Evolutionary conservation across 2,329 filamentous ascomycete species (phyloP), one percentile per base, ranked within the genome.

Genomic region (Sarocladium kiliense): DNA sequence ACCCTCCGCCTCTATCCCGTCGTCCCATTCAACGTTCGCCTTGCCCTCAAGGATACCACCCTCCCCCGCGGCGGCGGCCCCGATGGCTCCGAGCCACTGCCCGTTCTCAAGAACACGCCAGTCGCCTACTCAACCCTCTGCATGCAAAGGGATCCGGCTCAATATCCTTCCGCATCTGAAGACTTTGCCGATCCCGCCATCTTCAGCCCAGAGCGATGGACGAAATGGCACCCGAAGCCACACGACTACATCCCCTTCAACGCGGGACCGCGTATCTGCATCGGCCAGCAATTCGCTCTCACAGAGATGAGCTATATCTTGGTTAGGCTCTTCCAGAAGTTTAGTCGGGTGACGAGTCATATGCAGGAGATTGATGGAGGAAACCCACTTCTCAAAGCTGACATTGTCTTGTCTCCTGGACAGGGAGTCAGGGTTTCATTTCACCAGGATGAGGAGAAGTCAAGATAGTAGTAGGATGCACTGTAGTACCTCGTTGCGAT

Each of bases 251-350:
- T 91, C 41, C 87, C 88, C 3, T 90, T 91, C 70, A 90, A 89
- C 65, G 85, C 85, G 11, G 87, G 87, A 1, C 85, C 87, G 42
- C 75, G 88, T 30, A 87, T 89, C 64, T 89, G 88, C 69, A 82
- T 91, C 57, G 87, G 88, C 1, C 87, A 93, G 76, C 87, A 93
- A 68, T 93, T 91, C 67, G 89, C 89, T 14, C 71, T 92, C 47
- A 90, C 87, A 0, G 87, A 92, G 74, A 88, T 88, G 74, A 74
- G 75, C 27, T 92, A 92, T 66, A 84, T 87, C 10, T 77, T 91
- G 58, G 84, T 86, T 26, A 76, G 89, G 44, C 64, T 93, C 60
- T 81, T 92, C 65, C 89, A 93, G 74, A 77, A 79, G 23, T 94
- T 87, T 65, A 82, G 85, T 55, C 71, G 76, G 11, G 74, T 91